Evolutionary conservation across 2,329 filamentous ascomycete genomes (phyloP), one percentile per base, ranked within the genome.

Genomic region (Ceratocystis albifundus): DNA sequence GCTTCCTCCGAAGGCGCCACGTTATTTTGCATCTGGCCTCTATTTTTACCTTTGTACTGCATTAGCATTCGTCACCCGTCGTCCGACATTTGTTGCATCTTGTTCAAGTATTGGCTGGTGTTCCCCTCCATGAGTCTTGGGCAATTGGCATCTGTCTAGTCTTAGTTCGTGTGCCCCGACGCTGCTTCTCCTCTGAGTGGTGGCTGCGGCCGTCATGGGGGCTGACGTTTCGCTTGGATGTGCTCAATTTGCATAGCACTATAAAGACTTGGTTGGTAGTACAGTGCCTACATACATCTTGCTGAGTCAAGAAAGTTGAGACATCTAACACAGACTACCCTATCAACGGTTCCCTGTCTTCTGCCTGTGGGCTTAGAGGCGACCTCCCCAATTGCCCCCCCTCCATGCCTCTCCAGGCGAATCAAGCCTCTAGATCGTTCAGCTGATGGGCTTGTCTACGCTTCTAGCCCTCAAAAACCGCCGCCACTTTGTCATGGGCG

Each of bases 211-310:
- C 10, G 22, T 32, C 22, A n/a, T 28, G 25, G 53, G 48, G 53
- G 53, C 53, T 57, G 53, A 32, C 53, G 25, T 57, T 57, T 57
- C 53, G 53, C 53, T 57, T 57, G 22, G 10, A 32, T 25, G 22
- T 32, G 17, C 10, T 17, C 53, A 57, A 20, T 57, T 57, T 57
- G 53, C 25, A 17, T 7, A 57, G n/a, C 10, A 41, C 6, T 30
- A 25, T 8, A 57, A 57, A 57, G 53, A 57, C 28, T 57, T 28
- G 28, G 53, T 5, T 32, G 53, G 53, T 30, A 15, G 53, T 17
- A 57, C 53, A 25, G 48, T 53, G 12, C 48, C n/a, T 25, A 53
- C 48, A 28, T 17, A 28, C 22, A 30, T 32, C 12, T 17, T 32
- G 4, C 28, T 57, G 25, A 30, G 22, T 30, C 25, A 30, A 57